Base-by-base conservation (phyloP, 495 filamentous ascomycete genomes). In the Xylaria grammica region DNA sequence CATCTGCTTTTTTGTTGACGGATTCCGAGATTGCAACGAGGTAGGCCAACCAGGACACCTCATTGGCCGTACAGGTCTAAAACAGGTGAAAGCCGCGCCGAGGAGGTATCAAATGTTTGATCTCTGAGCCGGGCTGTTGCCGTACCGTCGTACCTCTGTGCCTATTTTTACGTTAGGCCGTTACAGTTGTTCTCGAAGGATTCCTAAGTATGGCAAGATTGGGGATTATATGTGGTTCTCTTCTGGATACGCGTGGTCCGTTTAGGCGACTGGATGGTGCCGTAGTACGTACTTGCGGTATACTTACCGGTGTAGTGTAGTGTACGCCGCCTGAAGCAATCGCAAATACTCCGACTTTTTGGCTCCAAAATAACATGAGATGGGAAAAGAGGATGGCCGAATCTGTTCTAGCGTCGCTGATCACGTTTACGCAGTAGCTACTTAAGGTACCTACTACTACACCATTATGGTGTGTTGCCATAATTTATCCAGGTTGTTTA, bases 121-220 rank as follows among this genome's bases (percentile, higher is more conserved):
- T 3, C 40, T n/a, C 40, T n/a, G 40, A 44, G 40, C 40, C 32
- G 5, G 11, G 36, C 38, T 30, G 15, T 30, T 11, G 10, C 15
- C 17, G 40, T n/a, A 45, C 54, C 38, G 36, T 44, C 38, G 36
- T 34, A 58, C 17, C 38, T 27, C 36, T 45, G 54, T 15, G 17
- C 17, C 56, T 59, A 59, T 59, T 59, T 59, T 59, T 59, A 48
- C 36, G 56, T 34, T 24, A 29, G 56, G 56, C 10, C 29, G 19
- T 27, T 22, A 20, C 13, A 48, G 42, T 59, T 59, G 42, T 48
- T 59, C 56, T 59, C 56, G 42, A 59, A 59, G 56, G 56, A 59
- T 59, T 59, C 56, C n/a, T 9, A n/a, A n/a, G n/a, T n/a, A 20
- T n/a, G 27, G 17, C 53, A 10, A 11, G 26, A 40, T 29, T 32